These are phyloP conservation scores for Ophioceras dolichostomum DNA, from an alignment of 2,329 filamentous ascomycete species.

Conservation along the genomic window DNA sequence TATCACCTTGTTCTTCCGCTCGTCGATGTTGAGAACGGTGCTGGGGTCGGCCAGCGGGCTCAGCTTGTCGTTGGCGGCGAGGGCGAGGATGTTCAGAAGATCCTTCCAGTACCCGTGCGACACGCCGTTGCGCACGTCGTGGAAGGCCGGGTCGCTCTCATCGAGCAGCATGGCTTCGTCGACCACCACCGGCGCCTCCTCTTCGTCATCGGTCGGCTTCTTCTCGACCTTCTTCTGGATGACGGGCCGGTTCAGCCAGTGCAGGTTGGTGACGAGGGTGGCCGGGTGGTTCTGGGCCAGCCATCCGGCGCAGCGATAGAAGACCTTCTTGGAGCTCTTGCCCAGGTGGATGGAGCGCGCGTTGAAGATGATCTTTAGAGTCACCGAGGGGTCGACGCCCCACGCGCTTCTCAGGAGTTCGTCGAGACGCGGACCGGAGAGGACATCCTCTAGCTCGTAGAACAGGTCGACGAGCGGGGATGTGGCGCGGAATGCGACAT, in stretches of 20 bases:
- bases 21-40: conserved; percentile 25
- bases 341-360: conserved; percentile 48
- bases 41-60: conserved; percentile 24
- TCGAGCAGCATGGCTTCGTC: conserved; percentile 16
- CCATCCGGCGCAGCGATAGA: conserved; percentile 45
- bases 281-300: conserved; percentile 39
- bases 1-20: conserved; percentile 10
- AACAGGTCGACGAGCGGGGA: conserved; percentile 41
- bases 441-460: conserved; percentile 30
- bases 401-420: conserved; percentile 35
- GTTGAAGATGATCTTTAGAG: conserved; percentile 49
- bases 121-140: conserved; percentile 32
- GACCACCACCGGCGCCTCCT: conserved; percentile 23
- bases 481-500: conserved; percentile 34
- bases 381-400: conserved; percentile 30
- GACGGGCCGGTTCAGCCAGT: conserved; percentile 41
- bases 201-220: conserved; percentile 15
- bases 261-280: conserved; percentile 39
- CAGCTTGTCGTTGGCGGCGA: conserved; percentile 36
- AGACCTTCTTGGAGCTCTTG: conserved; percentile 35
- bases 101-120: conserved; percentile 54
- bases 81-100: conserved; percentile 41
- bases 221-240: conserved; percentile 39
- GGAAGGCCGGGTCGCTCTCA: conserved; percentile 21
- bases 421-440: conserved; percentile 22